Evolutionary conservation across 345 rosid genomes (phyloP).

Genomic region (Acer saccharum): DNA sequence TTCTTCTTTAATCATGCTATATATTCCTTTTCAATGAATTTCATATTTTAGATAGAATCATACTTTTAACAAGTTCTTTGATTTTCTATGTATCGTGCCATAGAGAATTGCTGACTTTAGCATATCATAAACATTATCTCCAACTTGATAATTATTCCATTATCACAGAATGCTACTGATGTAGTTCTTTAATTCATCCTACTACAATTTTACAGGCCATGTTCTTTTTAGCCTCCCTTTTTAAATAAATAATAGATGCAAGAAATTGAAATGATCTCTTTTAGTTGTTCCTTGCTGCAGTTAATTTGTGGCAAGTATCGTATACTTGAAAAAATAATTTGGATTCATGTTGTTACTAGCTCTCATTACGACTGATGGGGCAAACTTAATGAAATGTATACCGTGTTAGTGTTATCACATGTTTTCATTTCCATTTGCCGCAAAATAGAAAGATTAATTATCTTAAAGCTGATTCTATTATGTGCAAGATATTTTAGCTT

Average conservation of each 20-base stretch:
- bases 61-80: not conserved
- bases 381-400: not conserved
- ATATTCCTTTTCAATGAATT: not conserved
- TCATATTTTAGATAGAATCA: not conserved
- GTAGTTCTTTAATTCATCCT: not conserved
- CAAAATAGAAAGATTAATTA: not conserved
- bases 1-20: no score
- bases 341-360: not conserved
- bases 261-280: not conserved
- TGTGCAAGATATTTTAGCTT: slow-evolving; percentile 36
- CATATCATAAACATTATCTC: not conserved
- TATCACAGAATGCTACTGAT: not conserved
- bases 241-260: not conserved
- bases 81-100: not conserved
- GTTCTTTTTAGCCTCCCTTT: not conserved
- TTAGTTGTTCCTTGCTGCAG: not conserved
- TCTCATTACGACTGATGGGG: not conserved
- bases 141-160: not conserved
- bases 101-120: not conserved
- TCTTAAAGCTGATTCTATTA: slow-evolving; percentile 12
- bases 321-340: not conserved
- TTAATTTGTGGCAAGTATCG: not conserved
- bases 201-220: not conserved
- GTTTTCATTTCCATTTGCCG: not conserved
- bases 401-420: not conserved